Percentiles rank a stretch among this genome's conserved stretches.
These are phyloP conservation scores for Russula olivacea DNA, from an alignment of 768 basidiomycete genomes.

Conservation along the genomic window DNA sequence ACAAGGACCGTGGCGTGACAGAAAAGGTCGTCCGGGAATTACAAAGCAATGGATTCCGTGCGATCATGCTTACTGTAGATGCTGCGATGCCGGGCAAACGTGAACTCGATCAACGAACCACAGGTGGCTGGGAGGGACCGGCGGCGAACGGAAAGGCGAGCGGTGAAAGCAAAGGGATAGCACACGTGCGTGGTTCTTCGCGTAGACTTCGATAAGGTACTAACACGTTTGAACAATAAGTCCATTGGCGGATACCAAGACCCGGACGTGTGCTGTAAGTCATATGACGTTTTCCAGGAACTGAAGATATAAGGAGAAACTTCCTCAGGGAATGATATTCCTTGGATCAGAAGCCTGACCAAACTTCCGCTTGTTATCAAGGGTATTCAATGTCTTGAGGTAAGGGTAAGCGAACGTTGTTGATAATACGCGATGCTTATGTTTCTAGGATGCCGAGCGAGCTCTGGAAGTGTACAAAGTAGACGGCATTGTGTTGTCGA, in stretches of 20 bases:
- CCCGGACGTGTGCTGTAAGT: conserved; percentile 33
- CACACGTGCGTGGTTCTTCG: conserved; percentile 25
- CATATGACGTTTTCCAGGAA: not conserved
- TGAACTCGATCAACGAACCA: conserved; percentile 33
- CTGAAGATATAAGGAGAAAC: not conserved
- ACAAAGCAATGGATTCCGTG: conserved; percentile 38
- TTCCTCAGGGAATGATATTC: conserved; percentile 32
- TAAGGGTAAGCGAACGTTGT: conserved; percentile 30
- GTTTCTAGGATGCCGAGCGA: conserved; percentile 39
- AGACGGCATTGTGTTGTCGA: conserved; percentile 43
- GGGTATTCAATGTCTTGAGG: conserved; percentile 44
- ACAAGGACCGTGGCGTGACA: conserved; percentile 38
- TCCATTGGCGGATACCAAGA: conserved; percentile 32
- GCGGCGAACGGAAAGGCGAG: conserved; percentile 23
- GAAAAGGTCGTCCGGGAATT: conserved; percentile 37
- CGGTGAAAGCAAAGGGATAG: conserved; percentile 26
- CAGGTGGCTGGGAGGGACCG: conserved; percentile 30
- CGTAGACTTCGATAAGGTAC: not conserved
- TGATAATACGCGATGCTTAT: not conserved
- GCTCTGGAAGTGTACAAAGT: conserved; percentile 39
- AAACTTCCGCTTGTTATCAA: conserved; percentile 40
- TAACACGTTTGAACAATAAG: conserved; percentile 22
- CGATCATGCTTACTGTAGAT: conserved; percentile 47
- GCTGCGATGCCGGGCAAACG: conserved; percentile 41
- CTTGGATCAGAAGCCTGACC: conserved; percentile 39